Evolutionary conservation across 768 basidiomycete species (phyloP), one percentile per base, ranked within the genome.

Genomic region (Kwoniella bestiolae): DNA sequence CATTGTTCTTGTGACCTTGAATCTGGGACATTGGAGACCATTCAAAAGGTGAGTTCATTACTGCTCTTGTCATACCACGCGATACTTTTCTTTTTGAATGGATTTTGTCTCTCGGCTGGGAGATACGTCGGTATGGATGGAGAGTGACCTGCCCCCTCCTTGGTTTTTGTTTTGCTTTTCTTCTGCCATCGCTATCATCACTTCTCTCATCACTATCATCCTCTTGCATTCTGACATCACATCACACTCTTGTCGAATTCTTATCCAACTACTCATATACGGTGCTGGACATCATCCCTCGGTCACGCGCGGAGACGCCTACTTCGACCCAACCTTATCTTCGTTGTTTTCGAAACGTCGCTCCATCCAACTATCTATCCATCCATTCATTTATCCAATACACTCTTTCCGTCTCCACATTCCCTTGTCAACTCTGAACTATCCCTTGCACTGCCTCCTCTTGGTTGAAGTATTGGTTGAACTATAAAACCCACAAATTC

Each of bases 81-180:
- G 38, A 41, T 41, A 14, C 1, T 18, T 0, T 41, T 41, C 8
- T 41, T 0, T 41, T 41, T 41, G 38, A 41, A 41, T 41, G 38
- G 18, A 2, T n/a, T n/a, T n/a, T n/a, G n/a, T n/a, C n/a, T n/a
- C n/a, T n/a, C n/a, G n/a, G n/a, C n/a, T n/a, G n/a, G n/a, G n/a
- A n/a, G n/a, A n/a, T n/a, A n/a, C n/a, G n/a, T n/a, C n/a, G n/a
- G n/a, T n/a, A n/a, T n/a, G n/a, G n/a, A n/a, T n/a, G 12, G 38
- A 5, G 29, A 16, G 29, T 34, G 52, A 34, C 52, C 21, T 55
- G 52, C 52, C 52, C 26, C 52, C 52, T 55, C 52, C 52, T 35
- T 50, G 55, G 57, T 50, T 58, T 32, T 46, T 23, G 21, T 35
- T 41, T 46, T 35, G 1, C 25, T 46, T 41, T 28, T 56, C 31